phyloP scores from a whole-genome alignment of 2,329 filamentous ascomycete genomes.

The Colletotrichum kahawae region DNA sequence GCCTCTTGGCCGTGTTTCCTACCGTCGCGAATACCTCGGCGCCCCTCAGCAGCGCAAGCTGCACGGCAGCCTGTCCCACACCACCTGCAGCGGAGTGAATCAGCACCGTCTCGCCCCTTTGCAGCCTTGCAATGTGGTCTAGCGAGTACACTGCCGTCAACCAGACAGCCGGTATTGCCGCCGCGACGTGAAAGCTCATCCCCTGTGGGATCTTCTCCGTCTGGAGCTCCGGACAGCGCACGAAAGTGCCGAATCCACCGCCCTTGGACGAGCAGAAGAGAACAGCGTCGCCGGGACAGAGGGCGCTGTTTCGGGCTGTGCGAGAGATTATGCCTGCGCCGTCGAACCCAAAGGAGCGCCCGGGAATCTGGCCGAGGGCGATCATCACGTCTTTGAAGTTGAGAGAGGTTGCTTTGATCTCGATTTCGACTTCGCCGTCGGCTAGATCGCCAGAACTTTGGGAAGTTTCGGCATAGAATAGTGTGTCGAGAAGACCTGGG shows the following conservation, averaged over 20 bases:
- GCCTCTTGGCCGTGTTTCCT: slow-evolving; percentile 34
- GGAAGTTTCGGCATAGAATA: neutral
- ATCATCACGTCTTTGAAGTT: slow-evolving; percentile 42
- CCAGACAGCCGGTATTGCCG: slow-evolving; percentile 26
- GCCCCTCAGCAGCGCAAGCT: slow-evolving; percentile 16
- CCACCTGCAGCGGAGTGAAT: slow-evolving; percentile 29
- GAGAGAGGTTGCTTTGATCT: slow-evolving; percentile 28
- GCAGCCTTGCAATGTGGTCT: slow-evolving; percentile 23
- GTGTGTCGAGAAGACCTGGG: neutral
- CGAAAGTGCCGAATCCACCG: slow-evolving; percentile 23
- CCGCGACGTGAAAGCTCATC: slow-evolving; percentile 31
- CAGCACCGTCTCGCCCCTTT: slow-evolving; percentile 25
- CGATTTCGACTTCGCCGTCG: slow-evolving; percentile 30
- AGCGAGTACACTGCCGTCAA: slow-evolving; percentile 31
- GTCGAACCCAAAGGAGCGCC: slow-evolving; percentile 35
- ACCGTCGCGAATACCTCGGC: slow-evolving; percentile 39
- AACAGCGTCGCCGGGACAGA: slow-evolving; percentile 31
- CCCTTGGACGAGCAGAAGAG: slow-evolving; percentile 6
- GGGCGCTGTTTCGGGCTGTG: slow-evolving; percentile 28
- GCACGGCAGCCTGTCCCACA: slow-evolving; percentile 23
- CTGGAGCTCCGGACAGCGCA: slow-evolving; percentile 19
- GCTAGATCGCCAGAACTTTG: neutral
- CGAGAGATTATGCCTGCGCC: slow-evolving; percentile 34
- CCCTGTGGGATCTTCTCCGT: slow-evolving; percentile 38
- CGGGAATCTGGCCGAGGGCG: slow-evolving; percentile 35